These are phyloP conservation scores for Austroboletus eburneus DNA, from an alignment of 768 basidiomycete species.

Conservation along the genomic window DNA sequence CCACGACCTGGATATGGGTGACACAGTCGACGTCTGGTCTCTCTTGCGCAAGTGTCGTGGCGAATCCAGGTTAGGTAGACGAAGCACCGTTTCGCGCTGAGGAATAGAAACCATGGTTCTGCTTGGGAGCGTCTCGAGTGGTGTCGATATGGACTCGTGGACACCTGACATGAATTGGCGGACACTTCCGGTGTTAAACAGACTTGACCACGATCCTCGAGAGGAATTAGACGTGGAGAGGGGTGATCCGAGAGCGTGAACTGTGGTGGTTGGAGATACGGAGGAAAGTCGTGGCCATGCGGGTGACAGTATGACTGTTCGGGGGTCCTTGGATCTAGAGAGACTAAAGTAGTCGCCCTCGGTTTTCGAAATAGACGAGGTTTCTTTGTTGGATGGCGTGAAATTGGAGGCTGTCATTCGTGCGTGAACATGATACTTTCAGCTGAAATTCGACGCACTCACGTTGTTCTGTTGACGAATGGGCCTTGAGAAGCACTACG, in stretches of 20 bases:
- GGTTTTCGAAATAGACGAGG: slow-evolving; percentile 19
- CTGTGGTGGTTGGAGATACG: slow-evolving; percentile 39
- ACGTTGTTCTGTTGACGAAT: slow-evolving; percentile 13
- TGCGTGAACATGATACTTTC: background rate
- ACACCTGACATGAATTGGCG: slow-evolving; percentile 65
- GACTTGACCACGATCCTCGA: slow-evolving; percentile 75
- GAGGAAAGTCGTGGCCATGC: slow-evolving; percentile 49
- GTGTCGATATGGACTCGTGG: slow-evolving; percentile 46
- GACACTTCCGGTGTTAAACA: slow-evolving; percentile 65
- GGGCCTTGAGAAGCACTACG: slow-evolving; percentile 56
- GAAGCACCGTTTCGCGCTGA: slow-evolving; percentile 17
- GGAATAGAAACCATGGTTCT: slow-evolving; percentile 25
- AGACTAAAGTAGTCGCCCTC: slow-evolving; percentile 59
- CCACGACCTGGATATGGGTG: slow-evolving; percentile 51
- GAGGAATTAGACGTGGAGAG: slow-evolving; percentile 58
- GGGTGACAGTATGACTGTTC: slow-evolving; percentile 42
- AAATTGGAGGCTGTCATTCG: background rate
- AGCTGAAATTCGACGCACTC: background rate
- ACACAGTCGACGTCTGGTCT: slow-evolving; percentile 24
- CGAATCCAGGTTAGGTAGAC: slow-evolving; percentile 24
- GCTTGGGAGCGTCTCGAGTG: slow-evolving; percentile 26
- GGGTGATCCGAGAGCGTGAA: slow-evolving; percentile 35
- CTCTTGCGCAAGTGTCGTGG: slow-evolving; percentile 27
- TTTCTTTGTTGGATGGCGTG: slow-evolving; percentile 18
- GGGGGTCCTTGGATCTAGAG: slow-evolving; percentile 34